Evolutionary conservation across 1,284 basidiomycete genomes (phyloP).

Genomic region (Ceratobasidium sp.): DNA sequence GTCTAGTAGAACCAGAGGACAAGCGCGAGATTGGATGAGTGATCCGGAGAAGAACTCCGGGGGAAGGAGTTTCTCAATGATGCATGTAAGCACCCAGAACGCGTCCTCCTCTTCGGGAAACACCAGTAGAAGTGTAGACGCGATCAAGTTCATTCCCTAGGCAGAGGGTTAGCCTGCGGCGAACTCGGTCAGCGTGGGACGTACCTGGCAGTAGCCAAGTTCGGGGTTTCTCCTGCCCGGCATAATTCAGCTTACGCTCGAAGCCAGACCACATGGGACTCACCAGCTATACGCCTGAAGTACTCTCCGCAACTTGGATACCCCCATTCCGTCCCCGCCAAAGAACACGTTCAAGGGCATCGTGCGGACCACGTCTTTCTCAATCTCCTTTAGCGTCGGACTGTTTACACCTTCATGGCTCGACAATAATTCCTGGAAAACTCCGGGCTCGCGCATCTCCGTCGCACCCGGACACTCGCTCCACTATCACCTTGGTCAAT

Average conservation of each 20-base stretch:
- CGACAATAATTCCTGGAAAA: slow-evolving; percentile 85
- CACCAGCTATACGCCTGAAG: slow-evolving; percentile 91
- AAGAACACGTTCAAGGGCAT: slow-evolving; percentile 98
- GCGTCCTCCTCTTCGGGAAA: slow-evolving; percentile 96
- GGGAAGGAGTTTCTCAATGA: slow-evolving; percentile 87
- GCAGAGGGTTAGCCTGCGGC: not conserved
- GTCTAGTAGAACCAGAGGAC: slow-evolving; percentile 90
- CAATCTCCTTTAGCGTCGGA: slow-evolving; percentile 78
- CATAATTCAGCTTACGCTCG: slow-evolving; percentile 51
- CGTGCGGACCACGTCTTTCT: slow-evolving; percentile 92
- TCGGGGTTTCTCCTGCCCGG: slow-evolving; percentile 73
- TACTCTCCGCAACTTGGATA: slow-evolving; percentile 89
- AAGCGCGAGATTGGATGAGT: slow-evolving; percentile 89
- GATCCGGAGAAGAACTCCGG: slow-evolving; percentile 86
- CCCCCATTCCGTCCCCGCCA: slow-evolving; percentile 93
- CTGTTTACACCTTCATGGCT: slow-evolving; percentile 67
- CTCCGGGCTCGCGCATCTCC: slow-evolving; percentile 91
- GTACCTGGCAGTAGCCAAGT: slow-evolving; percentile 82
- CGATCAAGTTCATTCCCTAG: slow-evolving; percentile 91
- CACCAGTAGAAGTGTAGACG: slow-evolving; percentile 91
- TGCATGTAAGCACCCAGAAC: slow-evolving; percentile 93
- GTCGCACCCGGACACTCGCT: slow-evolving; percentile 91
- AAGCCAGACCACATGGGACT: slow-evolving; percentile 51
- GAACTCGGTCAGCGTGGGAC: not conserved
- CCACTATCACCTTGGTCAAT: slow-evolving; percentile 60